A percentile compares a stretch with the other conserved stretches of the same genome.
Conservation (phyloP, 768 basidiomycete genomes). For the Suillus tomentosus region DNA sequence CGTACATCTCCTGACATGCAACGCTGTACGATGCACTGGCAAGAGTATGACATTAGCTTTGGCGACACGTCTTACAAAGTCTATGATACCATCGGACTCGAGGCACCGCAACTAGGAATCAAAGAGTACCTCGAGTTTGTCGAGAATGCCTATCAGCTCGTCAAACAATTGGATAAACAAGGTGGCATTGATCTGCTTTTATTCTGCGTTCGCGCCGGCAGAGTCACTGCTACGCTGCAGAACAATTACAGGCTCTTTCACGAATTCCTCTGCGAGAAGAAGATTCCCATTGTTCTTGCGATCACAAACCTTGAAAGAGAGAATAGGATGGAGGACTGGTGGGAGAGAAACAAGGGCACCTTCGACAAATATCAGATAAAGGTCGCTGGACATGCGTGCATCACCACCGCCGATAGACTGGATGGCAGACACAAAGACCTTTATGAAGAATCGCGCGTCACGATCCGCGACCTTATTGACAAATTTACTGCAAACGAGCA, state of each 20-base stretch:
- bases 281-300: constrained; percentile 35
- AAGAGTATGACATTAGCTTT: constrained; percentile 29
- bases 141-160: constrained; percentile 36
- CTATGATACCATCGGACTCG: constrained; percentile 38
- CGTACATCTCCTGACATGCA: constrained; percentile 27
- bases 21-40: constrained; percentile 34
- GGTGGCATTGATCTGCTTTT: constrained; percentile 36
- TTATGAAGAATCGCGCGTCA: neutral
- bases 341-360: constrained; percentile 18
- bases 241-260: constrained; percentile 39
- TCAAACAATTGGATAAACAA: constrained; percentile 33
- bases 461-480: neutral
- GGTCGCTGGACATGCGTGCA: constrained; percentile 33
- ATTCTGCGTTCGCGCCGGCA: constrained; percentile 36
- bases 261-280: constrained; percentile 39
- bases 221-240: constrained; percentile 31
- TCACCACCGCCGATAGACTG: constrained; percentile 30
- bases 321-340: constrained; percentile 23
- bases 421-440: neutral
- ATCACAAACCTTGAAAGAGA: constrained; percentile 34
- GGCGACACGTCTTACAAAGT: constrained; percentile 25
- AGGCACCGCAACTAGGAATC: constrained; percentile 25
- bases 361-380: constrained; percentile 31
- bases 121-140: constrained; percentile 31
- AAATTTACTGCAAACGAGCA: neutral